These are phyloP conservation scores for Gymnopilus junonius DNA, from an alignment of 768 basidiomycete species.

Conservation along the genomic window DNA sequence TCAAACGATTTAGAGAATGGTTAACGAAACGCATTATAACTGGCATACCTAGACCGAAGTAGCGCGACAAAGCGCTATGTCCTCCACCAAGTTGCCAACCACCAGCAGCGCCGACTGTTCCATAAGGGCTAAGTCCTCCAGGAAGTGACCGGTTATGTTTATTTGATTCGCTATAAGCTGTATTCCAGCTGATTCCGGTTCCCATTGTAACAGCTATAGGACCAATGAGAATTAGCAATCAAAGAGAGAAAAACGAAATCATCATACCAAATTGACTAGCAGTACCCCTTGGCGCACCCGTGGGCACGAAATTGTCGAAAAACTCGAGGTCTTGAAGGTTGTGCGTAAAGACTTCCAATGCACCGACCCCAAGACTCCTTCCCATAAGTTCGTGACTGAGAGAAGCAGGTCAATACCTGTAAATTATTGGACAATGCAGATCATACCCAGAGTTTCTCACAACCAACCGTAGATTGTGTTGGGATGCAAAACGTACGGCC, in stretches of 20 bases:
- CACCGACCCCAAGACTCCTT: constrained; percentile 39
- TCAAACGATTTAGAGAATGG: not conserved
- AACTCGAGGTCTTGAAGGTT: constrained; percentile 42
- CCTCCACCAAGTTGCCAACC: constrained; percentile 50
- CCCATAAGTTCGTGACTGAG: constrained; percentile 40
- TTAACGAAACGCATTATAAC: not conserved
- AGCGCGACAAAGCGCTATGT: constrained; percentile 38
- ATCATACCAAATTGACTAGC: constrained; percentile 13
- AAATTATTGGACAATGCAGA: not conserved
- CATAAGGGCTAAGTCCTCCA: constrained; percentile 38
- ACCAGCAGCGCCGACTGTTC: constrained; percentile 45
- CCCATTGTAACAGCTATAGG: constrained; percentile 26
- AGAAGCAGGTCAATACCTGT: not conserved
- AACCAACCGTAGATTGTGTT: constrained; percentile 38
- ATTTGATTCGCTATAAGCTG: constrained; percentile 36
- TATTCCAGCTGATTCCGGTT: constrained; percentile 42
- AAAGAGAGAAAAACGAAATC: not conserved
- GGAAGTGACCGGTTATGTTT: constrained; percentile 37
- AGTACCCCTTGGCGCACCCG: constrained; percentile 26
- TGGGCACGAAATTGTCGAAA: constrained; percentile 28
- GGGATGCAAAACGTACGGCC: constrained; percentile 37
- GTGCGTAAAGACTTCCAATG: constrained; percentile 46
- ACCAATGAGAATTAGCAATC: not conserved
- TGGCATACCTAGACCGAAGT: constrained; percentile 39
- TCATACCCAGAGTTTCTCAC: constrained; percentile 36